Conservation (phyloP, 495 filamentous ascomycete genomes). For the Penicillium fimorum region DNA sequence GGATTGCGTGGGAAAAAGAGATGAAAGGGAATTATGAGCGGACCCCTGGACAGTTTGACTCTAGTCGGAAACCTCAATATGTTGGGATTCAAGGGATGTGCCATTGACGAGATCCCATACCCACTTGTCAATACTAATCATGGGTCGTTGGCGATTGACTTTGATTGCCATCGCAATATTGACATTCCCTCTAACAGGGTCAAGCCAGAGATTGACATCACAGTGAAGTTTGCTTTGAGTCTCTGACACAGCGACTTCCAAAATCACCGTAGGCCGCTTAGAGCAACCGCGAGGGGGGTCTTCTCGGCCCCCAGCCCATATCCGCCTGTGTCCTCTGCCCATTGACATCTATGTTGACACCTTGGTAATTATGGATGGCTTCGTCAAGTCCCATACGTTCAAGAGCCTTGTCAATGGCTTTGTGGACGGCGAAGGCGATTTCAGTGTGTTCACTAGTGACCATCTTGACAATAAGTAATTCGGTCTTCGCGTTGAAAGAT, state of each 20-base stretch:
- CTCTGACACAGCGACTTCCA: constrained; percentile 7
- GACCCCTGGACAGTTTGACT: background rate
- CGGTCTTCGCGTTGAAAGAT: constrained; percentile 6
- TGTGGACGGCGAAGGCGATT: background rate
- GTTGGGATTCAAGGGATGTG: background rate
- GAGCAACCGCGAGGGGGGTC: constrained; percentile 7
- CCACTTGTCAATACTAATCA: constrained; percentile 9
- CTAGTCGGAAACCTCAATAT: background rate
- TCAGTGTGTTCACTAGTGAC: background rate
- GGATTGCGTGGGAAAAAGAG: constrained; percentile 4
- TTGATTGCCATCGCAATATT: constrained; percentile 8
- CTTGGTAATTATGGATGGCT: background rate
- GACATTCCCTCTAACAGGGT: background rate
- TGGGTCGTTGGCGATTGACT: background rate
- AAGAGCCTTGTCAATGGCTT: constrained; percentile 2
- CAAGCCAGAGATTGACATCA: constrained; percentile 7
- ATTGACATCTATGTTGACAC: background rate
- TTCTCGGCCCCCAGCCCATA: constrained; percentile 3
- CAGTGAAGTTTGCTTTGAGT: background rate
- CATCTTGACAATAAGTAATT: constrained; percentile 11
- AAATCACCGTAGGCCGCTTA: constrained; percentile 5
- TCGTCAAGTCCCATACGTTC: constrained; percentile 5
- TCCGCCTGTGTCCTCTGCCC: constrained; percentile 2
- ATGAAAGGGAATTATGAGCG: constrained; percentile 9
- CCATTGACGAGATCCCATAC: background rate